These are phyloP conservation scores for Hemisphaericaspora xylofermentans DNA, from an alignment of 1,139 yeast genomes.

Conservation along the genomic window DNA sequence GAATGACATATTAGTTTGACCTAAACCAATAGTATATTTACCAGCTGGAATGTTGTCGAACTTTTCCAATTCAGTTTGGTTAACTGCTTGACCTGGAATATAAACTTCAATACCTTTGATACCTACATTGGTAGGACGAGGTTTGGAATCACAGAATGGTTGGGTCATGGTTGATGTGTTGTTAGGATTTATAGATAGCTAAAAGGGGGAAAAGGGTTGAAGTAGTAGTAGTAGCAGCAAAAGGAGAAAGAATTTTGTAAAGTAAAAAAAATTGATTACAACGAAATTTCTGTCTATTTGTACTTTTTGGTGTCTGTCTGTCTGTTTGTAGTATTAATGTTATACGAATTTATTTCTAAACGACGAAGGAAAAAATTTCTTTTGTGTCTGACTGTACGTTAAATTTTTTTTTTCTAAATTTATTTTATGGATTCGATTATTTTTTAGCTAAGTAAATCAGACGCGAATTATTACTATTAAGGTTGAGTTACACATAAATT, in stretches of 20 bases:
- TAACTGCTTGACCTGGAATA: conserved; percentile 80
- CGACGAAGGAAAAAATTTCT: background rate
- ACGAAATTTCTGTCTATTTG: background rate
- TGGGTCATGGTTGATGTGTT: conserved; percentile 11
- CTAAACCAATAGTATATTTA: conserved; percentile 96
- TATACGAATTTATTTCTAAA: background rate
- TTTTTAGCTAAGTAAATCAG: background rate
- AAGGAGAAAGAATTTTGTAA: background rate
- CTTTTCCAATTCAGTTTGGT: conserved; percentile 84
- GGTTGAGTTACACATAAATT: too few relatives aligned
- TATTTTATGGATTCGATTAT: background rate
- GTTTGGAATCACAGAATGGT: conserved; percentile 6
- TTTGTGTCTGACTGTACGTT: background rate
- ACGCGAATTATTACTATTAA: background rate
- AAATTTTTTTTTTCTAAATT: background rate
- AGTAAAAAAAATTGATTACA: background rate
- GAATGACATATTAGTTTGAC: conserved; percentile 97
- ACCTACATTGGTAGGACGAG: conserved; percentile 67
- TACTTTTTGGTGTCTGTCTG: conserved; percentile 1
- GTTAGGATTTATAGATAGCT: background rate
- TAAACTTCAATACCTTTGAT: conserved; percentile 94
- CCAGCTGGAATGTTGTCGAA: conserved; percentile 88
- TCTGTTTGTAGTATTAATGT: background rate
- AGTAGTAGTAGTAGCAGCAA: background rate
- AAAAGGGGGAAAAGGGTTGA: background rate